Evolutionary conservation across 352 stramenopile species (phyloP), one percentile per base, ranked within the genome.

Genomic region (Phytopythium cucurbitacearum): DNA sequence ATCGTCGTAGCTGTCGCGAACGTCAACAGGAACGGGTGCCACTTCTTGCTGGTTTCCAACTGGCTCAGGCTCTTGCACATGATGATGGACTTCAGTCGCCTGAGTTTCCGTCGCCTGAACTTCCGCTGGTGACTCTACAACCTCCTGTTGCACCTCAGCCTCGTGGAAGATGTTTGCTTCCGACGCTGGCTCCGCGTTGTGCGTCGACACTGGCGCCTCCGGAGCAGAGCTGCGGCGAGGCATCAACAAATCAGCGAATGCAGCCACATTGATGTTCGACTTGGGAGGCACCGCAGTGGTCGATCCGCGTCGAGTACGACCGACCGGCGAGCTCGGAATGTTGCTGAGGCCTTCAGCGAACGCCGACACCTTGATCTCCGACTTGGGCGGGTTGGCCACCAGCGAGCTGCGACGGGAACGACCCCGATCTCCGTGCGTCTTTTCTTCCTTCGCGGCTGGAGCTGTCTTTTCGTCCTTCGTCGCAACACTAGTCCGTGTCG

Each of bases 211-310:
- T 3, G 69, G 48, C 11, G 71, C 52, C 3, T 54, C 68, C 3
- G 44, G 42, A 12, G 54, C 48, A 1, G 59, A 61, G 40, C 48
- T 63, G 4, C 64, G 57, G 32, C 67, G 67, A 45, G 60, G 60
- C 6, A 64, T 53, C 4, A 69, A 41, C 3, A 68, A 42, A 7
- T 71, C 51, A n/a, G 76, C 59, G 32, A 80, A 79, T 3, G 71
- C 71, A 1, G 67, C 69, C 16, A 73, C 56, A 40, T 84, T 60
- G 40, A 84, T 84, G 41, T 73, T 67, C 42, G 73, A 84, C 47
- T 69, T 72, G 1, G 79, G 76, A 7, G 76, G 79, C 7, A 63
- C 52, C 5, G 53, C 60, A 7, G 40, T 55, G 15, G 66, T 43
- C 1, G 59, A 72, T 12, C 62, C 75, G 10, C 64, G 67, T 35